Base-by-base conservation (phyloP, 1,284 basidiomycete species). In the Pholiota adiposa region DNA sequence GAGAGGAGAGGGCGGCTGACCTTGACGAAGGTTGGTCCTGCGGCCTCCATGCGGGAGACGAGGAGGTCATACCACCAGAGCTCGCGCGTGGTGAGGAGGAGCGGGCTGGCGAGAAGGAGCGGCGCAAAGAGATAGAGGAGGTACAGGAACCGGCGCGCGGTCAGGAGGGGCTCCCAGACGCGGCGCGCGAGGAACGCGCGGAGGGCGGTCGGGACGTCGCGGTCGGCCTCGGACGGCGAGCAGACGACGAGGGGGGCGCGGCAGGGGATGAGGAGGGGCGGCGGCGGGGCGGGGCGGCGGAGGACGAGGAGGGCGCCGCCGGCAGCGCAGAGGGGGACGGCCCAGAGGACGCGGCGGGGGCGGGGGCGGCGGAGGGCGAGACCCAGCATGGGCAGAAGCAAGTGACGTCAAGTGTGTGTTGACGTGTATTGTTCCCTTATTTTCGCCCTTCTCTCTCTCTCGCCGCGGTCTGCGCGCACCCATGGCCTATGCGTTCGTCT, bases 11-110 rank as follows among this genome's bases (percentile, higher is more conserved):
- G 34, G 46, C 61, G 41, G 58, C 77, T 63, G 66, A 93, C 94
- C 85, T 99, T 99, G 76, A 95, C 95, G 73, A 99, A 99, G 0
- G 96, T 97, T 3, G 97, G 97, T 0, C 97, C 97, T 4, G 97
- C 97, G 9, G 87, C 80, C 74, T 97, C 90, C 96, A 99, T 98
- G 72, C 91, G 91, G 56, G 79, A 79, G 14, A 97, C 95, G 7
- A 99, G 80, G 61, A 96, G 85, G 18, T 83, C 83, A 73, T 98
- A 99, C 97, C 97, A 99, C 96, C 94, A 97, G 1, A 93, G 81
- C 3, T 92, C 92, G 3, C 23, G 4, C n/a, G 6, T 27, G 12
- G 98, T 75, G 23, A 97, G 79, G 14, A 98, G 78, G 85, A 98
- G 93, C 0, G 97, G 97, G 25, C 88, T 81, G 0, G 88, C 82